Conservation (phyloP, 176 grass and related monocot genomes). For the Cocos nucifera region DNA sequence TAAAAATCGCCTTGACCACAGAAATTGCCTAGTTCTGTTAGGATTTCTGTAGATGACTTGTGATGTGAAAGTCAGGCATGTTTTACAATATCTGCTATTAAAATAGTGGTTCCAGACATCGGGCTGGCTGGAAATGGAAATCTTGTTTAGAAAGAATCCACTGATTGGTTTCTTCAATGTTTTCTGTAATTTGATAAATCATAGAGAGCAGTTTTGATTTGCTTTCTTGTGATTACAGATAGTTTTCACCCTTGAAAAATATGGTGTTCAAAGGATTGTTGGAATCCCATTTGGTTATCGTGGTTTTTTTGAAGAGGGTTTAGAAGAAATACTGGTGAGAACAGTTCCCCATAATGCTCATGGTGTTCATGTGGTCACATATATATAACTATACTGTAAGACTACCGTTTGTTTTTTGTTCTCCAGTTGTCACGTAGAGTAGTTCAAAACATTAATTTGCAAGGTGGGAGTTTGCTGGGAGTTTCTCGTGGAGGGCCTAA, state of each 20-base stretch:
- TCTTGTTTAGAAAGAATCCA: no score
- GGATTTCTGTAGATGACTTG: no score
- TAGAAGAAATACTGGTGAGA: conserved; percentile 78
- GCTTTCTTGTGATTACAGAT: conserved; percentile 47
- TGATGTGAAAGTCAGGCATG: no score
- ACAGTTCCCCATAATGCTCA: conserved; percentile 1
- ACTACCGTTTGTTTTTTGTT: conserved; percentile 14
- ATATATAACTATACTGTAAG: not conserved
- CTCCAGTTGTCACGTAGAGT: conserved; percentile 67
- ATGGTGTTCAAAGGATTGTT: conserved; percentile 92
- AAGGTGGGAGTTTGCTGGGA: conserved; percentile 86
- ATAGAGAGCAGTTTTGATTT: not conserved
- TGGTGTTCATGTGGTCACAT: not conserved
- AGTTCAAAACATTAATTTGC: conserved; percentile 96
- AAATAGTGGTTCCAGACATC: no score
- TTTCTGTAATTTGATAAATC: not conserved
- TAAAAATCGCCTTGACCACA: no score
- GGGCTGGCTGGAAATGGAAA: no score
- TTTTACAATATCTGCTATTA: no score
- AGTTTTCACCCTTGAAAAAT: conserved; percentile 87
- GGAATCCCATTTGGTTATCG: conserved; percentile 85
- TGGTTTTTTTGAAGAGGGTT: conserved; percentile 84
- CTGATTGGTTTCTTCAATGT: no score
- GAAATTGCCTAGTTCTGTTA: no score
- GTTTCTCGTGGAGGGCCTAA: conserved; percentile 85